Evolutionary conservation across 73 alveolate species (phyloP), one percentile per base, ranked within the genome.

Genomic region (Tetrahymena borealis): DNA sequence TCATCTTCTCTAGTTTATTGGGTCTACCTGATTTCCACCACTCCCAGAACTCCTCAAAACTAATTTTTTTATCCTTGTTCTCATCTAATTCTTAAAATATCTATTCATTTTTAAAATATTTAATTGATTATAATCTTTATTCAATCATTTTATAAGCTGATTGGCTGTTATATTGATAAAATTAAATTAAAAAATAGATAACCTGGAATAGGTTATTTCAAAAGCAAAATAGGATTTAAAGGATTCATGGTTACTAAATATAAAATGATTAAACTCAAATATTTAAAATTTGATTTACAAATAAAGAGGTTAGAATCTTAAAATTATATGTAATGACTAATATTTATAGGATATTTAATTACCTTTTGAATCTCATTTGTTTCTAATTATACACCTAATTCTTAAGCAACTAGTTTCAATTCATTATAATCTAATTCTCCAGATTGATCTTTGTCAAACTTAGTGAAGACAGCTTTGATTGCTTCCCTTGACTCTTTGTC

Each of bases 1-100:
- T 79, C 38, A 92, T 31, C 32, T 78, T 92, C 28, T 92, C 95
- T 78, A 92, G 38, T 78, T 92, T 92, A n/a, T 92, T 78, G 31
- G 90, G 78, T 78, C 90, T 92, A 24, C 95, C 95, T 78, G 78
- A 92, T 92, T 92, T n/a, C 95, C 95, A 92, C 95, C 95, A 92
- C 24, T 92, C 90, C 95, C 95, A 92, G 39, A 92, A 92, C 11
- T 92, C 95, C 33, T 92, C 95, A 92, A 92, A 92, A 15, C 90
- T 78, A 0, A 92, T 92, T 92, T 92, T 92, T 16, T 79, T 40
- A 78, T 92, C 95, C 33, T 85, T 85, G 36, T 92, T 92, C 0
- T 15, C 15, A 38, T 92, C 95, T 16, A 92, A 78, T 18, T 39
- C 90, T 20, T 36, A 39, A 90, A 92, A 78, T 20, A 92, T 39